These are phyloP conservation scores for Termitomyces sp. DNA, from an alignment of 768 basidiomycete genomes.

Conservation along the genomic window DNA sequence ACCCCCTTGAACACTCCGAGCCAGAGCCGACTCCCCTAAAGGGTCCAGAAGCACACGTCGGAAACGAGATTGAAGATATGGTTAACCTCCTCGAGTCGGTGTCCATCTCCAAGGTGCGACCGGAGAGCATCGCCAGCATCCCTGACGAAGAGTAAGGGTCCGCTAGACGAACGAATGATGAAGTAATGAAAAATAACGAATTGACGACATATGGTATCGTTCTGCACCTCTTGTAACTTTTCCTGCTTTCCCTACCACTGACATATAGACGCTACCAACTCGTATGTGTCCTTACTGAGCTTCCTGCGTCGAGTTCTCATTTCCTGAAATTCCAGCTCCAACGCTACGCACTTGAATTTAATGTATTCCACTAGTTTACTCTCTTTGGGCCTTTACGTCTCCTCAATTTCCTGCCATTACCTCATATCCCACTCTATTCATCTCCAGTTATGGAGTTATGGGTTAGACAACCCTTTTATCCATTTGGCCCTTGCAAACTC, in stretches of 20 bases:
- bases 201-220: neutral
- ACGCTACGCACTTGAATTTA: neutral
- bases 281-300: neutral
- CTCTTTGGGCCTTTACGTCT: neutral
- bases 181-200: neutral
- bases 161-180: neutral
- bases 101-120: slow-evolving; percentile 33
- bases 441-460: neutral
- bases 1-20: neutral
- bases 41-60: slow-evolving; percentile 15
- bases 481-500: neutral
- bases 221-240: neutral
- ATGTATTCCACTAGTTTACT: neutral
- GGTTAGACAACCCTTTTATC: neutral
- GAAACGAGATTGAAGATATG: slow-evolving; percentile 57
- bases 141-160: slow-evolving; percentile 49
- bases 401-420: neutral
- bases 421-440: neutral
- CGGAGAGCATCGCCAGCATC: slow-evolving; percentile 43
- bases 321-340: neutral
- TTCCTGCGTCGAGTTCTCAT: neutral
- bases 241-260: neutral
- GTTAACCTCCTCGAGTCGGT: slow-evolving; percentile 60
- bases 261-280: neutral
- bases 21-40: too few species aligned